phyloP scores from a whole-genome alignment of 495 filamentous ascomycete genomes.

The Aspergillus wentii region DNA sequence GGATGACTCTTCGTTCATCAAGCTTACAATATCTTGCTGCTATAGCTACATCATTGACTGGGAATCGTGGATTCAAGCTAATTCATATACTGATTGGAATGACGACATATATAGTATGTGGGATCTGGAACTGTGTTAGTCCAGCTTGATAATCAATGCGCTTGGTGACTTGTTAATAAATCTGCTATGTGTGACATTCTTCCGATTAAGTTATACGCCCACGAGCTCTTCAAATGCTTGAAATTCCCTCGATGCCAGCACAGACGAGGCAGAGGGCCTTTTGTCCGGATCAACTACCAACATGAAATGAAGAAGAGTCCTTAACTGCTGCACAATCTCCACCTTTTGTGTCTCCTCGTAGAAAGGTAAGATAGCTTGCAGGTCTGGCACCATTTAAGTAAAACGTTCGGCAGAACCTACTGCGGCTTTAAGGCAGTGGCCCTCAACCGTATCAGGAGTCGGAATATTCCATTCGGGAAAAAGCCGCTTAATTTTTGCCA shows the following conservation, averaged over 20 bases:
- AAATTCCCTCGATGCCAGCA: conserved; percentile 4
- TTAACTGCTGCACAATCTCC: conserved; percentile 3
- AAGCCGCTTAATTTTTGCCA: conserved; percentile 7
- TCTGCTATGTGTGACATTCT: no score
- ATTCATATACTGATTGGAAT: no score
- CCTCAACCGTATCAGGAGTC: conserved; percentile 2
- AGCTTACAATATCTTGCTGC: no score
- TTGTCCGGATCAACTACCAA: conserved; percentile 1
- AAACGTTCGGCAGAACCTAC: background rate
- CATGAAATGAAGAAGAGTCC: conserved; percentile 4
- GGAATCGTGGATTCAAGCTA: no score
- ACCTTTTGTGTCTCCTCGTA: conserved; percentile 3
- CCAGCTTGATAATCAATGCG: no score
- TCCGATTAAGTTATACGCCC: no score
- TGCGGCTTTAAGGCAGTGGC: background rate
- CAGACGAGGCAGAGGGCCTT: conserved; percentile 2
- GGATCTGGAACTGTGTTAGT: no score
- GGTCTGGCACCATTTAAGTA: conserved; percentile 1
- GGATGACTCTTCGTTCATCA: no score
- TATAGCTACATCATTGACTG: no score
- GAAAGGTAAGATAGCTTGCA: conserved; percentile 4
- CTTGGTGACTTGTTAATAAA: no score
- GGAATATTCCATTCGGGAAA: conserved; percentile 3
- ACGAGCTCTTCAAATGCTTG: background rate
- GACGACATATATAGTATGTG: no score